These are phyloP conservation scores for Scedosporium apiospermum DNA, from an alignment of 2,329 filamentous ascomycete species.

Conservation along the genomic window DNA sequence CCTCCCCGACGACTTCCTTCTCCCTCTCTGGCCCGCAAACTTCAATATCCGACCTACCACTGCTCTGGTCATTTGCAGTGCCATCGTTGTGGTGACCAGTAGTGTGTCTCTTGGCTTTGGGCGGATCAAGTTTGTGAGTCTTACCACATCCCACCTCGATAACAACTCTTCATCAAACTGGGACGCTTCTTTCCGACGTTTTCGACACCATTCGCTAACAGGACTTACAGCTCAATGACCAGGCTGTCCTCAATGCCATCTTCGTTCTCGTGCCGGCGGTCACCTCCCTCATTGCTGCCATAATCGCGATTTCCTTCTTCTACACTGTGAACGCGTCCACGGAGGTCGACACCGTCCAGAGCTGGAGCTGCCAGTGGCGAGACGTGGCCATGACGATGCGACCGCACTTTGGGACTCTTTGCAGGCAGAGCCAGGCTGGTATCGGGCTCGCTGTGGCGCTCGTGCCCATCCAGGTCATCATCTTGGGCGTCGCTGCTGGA, in stretches of 20 bases:
- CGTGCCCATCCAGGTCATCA: constrained; percentile 44
- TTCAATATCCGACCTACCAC: constrained; percentile 49
- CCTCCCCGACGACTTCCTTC: constrained; percentile 32
- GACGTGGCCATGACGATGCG: constrained; percentile 38
- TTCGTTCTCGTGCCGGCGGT: constrained; percentile 16
- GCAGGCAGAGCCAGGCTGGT: constrained; percentile 43
- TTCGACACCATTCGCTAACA: neutral
- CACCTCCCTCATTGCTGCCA: constrained; percentile 25
- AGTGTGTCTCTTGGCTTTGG: constrained; percentile 35
- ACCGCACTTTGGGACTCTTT: constrained; percentile 48
- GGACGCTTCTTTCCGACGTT: too few species aligned
- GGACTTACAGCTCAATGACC: neutral
- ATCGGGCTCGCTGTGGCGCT: constrained; percentile 46
- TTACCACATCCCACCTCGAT: neutral
- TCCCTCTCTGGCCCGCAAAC: constrained; percentile 48
- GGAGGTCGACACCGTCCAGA: constrained; percentile 42
- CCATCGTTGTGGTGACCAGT: constrained; percentile 39
- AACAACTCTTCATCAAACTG: too few species aligned
- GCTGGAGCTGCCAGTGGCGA: constrained; percentile 55
- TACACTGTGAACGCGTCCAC: constrained; percentile 46
- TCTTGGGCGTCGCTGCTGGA: constrained; percentile 35
- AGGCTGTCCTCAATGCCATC: neutral
- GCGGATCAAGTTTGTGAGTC: constrained; percentile 41
- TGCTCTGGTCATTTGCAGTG: constrained; percentile 42
- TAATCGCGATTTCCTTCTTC: constrained; percentile 47